phyloP scores from a whole-genome alignment of 768 basidiomycete genomes.

The Tricholoma terreum region DNA sequence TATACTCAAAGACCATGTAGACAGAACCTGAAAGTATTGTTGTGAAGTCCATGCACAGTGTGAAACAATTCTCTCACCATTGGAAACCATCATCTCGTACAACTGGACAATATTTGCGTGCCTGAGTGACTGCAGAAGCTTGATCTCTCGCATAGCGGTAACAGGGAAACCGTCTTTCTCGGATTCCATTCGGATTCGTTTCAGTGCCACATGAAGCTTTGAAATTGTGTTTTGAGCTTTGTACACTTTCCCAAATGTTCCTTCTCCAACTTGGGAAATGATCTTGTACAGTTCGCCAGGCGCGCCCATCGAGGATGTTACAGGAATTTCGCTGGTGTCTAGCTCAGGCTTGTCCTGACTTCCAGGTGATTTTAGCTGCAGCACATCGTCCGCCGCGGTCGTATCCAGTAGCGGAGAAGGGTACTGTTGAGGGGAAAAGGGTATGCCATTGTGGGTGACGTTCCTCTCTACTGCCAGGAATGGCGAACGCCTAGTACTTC shows the following conservation, averaged over 20 bases:
- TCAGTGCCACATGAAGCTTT: slow-evolving; percentile 82
- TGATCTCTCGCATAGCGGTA: slow-evolving; percentile 98
- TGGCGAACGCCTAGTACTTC: background rate
- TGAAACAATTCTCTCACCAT: slow-evolving; percentile 53
- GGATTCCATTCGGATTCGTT: slow-evolving; percentile 96
- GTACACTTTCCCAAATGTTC: slow-evolving; percentile 97
- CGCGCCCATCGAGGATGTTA: slow-evolving; percentile 18
- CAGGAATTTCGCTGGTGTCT: slow-evolving; percentile 9
- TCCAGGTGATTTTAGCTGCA: slow-evolving; percentile 1
- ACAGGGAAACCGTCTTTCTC: slow-evolving; percentile 98
- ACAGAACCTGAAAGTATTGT: slow-evolving; percentile 64
- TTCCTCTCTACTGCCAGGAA: background rate
- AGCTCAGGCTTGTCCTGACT: background rate
- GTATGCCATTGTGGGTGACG: background rate
- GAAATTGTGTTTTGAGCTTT: slow-evolving; percentile 85
- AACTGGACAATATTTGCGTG: slow-evolving; percentile 89
- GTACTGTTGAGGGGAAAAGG: background rate
- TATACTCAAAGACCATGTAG: slow-evolving; percentile 99
- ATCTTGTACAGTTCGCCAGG: slow-evolving; percentile 73
- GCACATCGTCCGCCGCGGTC: background rate
- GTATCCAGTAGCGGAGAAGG: background rate
- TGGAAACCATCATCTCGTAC: slow-evolving; percentile 98
- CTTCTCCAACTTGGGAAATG: slow-evolving; percentile 93
- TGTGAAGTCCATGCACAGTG: background rate
- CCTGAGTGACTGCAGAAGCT: slow-evolving; percentile 85